A percentile compares a stretch with the other conserved stretches of the same genome.
phyloP scores from a whole-genome alignment of 345 rosid genomes.

The Citrus sp. region DNA sequence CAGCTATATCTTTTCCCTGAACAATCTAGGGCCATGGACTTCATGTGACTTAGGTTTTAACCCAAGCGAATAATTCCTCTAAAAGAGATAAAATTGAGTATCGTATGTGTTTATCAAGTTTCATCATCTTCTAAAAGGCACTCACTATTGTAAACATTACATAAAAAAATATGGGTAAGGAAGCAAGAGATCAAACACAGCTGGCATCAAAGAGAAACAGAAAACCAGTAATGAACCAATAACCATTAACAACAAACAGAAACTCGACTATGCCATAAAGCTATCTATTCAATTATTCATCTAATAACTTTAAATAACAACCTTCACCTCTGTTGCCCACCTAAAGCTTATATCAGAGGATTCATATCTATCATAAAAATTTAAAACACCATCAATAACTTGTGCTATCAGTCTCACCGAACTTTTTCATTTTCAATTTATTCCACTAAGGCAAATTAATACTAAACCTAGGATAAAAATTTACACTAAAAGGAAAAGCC shows the following conservation, averaged over 20 bases:
- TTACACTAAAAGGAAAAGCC: background rate
- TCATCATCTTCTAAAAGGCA: background rate
- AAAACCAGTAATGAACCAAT: background rate
- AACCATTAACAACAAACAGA: background rate
- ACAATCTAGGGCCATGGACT: background rate
- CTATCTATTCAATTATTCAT: background rate
- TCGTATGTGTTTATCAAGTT: background rate
- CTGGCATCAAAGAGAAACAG: background rate
- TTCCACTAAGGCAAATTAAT: background rate
- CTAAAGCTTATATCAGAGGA: background rate
- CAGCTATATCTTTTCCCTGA: background rate
- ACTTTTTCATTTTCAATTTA: background rate
- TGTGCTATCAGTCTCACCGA: background rate
- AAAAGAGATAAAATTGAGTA: background rate
- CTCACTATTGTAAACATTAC: background rate
- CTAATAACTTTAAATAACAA: background rate
- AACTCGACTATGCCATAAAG: background rate
- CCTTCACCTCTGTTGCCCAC: background rate
- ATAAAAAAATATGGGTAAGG: background rate
- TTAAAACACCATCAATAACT: background rate
- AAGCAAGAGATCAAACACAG: background rate
- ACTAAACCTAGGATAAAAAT: background rate
- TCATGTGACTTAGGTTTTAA: background rate
- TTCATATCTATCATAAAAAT: background rate
- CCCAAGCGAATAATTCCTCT: background rate